These are phyloP conservation scores for Endoconidiophora polonica DNA, from an alignment of 2,329 filamentous ascomycete genomes.

Conservation along the genomic window DNA sequence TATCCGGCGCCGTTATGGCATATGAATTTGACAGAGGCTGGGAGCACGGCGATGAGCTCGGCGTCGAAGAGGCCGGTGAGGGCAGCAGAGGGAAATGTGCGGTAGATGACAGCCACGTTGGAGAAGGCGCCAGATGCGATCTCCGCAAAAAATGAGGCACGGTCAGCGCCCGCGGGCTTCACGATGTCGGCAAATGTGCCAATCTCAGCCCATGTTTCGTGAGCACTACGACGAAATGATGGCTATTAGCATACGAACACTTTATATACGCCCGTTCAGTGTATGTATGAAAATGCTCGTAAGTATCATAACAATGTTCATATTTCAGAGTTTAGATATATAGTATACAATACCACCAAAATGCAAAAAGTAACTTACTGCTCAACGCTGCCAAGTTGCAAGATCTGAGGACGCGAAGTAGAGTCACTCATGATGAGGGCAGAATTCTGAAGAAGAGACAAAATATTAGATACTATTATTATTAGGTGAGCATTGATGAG, in stretches of 20 bases:
- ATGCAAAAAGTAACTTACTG: slow-evolving; percentile 19
- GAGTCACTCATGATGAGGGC: too few species aligned
- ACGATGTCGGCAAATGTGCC: slow-evolving; percentile 47
- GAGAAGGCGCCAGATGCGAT: slow-evolving; percentile 48
- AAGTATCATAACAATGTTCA: too few species aligned
- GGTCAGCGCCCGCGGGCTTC: slow-evolving; percentile 40
- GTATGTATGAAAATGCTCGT: too few species aligned
- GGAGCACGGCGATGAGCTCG: slow-evolving; percentile 46
- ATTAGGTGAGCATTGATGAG: too few species aligned
- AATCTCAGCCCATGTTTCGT: slow-evolving; percentile 46
- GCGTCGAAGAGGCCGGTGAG: slow-evolving; percentile 55
- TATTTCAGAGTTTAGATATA: not conserved
- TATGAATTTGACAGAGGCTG: slow-evolving; percentile 37
- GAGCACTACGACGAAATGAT: slow-evolving; percentile 33
- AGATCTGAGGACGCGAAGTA: slow-evolving; percentile 19
- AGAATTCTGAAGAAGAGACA: not conserved
- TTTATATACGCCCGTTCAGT: too few species aligned
- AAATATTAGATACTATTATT: too few species aligned
- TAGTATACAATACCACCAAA: too few species aligned
- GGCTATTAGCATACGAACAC: too few species aligned
- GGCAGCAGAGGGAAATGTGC: slow-evolving; percentile 48
- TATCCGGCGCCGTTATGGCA: slow-evolving; percentile 64
- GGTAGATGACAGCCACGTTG: slow-evolving; percentile 47
- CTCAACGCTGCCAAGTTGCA: slow-evolving; percentile 24
- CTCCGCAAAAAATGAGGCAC: slow-evolving; percentile 53